Percentiles rank a stretch among this genome's conserved stretches.
phyloP scores from a whole-genome alignment of 805 yeast species.

The Wickerhamiella dianesei region DNA sequence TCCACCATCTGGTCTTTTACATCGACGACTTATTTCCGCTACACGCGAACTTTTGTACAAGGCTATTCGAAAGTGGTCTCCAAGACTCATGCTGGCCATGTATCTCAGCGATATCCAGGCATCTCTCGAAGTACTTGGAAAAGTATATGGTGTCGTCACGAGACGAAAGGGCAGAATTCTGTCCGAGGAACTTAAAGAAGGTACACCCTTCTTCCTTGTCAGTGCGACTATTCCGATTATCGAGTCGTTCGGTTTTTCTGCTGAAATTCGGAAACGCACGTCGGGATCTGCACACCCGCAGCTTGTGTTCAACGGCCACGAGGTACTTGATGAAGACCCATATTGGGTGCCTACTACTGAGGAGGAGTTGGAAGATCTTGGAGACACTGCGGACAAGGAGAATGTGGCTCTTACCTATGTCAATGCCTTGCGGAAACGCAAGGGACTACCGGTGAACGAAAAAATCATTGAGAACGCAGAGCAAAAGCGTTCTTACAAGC shows the following conservation, averaged over 20 bases:
- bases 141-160: slow-evolving; percentile 89
- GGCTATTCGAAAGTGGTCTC: slow-evolving; percentile 67
- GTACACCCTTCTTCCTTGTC: slow-evolving; percentile 89
- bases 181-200: slow-evolving; percentile 94
- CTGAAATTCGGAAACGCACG: slow-evolving; percentile 81
- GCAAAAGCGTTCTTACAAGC: slow-evolving; percentile 20
- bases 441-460: slow-evolving; percentile 82
- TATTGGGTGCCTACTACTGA: slow-evolving; percentile 99
- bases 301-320: slow-evolving; percentile 78
- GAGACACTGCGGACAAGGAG: slow-evolving; percentile 84
- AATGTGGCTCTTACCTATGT: slow-evolving; percentile 80
- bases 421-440: slow-evolving; percentile 67
- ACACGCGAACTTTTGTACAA: slow-evolving; percentile 62
- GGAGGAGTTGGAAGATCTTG: slow-evolving; percentile 86
- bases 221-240: slow-evolving; percentile 80
- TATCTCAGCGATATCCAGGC: slow-evolving; percentile 93
- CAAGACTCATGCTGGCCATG: slow-evolving; percentile 83
- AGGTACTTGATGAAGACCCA: slow-evolving; percentile 80
- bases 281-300: slow-evolving; percentile 98
- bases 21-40: slow-evolving; percentile 56
- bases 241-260: slow-evolving; percentile 94
- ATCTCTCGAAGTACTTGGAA: slow-evolving; percentile 84
- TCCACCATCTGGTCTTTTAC: slow-evolving; percentile 20
- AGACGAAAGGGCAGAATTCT: slow-evolving; percentile 72
- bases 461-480: slow-evolving; percentile 87